Evolutionary conservation across 306 rosid genomes (phyloP), one percentile per base, ranked within the genome.

Genomic region (Sophora flavescens): DNA sequence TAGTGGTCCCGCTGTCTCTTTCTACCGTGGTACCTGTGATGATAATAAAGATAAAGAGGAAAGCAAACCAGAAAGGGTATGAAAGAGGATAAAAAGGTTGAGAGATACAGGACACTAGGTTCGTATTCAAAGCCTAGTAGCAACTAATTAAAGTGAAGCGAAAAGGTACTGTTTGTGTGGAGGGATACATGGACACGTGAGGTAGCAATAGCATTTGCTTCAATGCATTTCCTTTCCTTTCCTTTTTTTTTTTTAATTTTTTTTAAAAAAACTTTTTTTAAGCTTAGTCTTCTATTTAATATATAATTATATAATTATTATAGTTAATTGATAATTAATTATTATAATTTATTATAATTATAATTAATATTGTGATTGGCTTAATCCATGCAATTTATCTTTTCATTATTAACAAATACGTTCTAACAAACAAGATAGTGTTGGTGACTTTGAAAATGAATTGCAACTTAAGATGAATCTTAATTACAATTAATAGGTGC

Each of bases 151-250:
- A 44, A 60, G 70, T 3, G 0, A 30, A 26, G 13, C 7, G 12
- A 51, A 67, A 73, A 16, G 77, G 54, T 16, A 12, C 22, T 72
- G 86, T 62, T 61, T 77, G 15, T 63, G 88, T 52, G 83, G 87
- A 75, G 60, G 63, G 67, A 52, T 82, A 75, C 87, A 71, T 8
- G 16, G 8, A 56, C 87, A 80, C 89, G 83, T 75, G 88, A 80
- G 6, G 77, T 77, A 18, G 8, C 81, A 62, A n/a, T n/a, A n/a
- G n/a, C n/a, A n/a, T 83, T 73, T 74, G 14, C 78, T 44, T 69
- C 66, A 22, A 56, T 39, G 64, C 12, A 2, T 58, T 68, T 76
- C 57, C 22, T 58, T 73, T 8, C 1, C 0, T 4, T 38, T 9
- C 12, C 6, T 14, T 14, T 72, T 28, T 22, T 0, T 6, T 1